A percentile compares a stretch with the other conserved stretches of the same genome.
Conservation (phyloP, 2,329 filamentous ascomycete species). For the Xylaria sp. region DNA sequence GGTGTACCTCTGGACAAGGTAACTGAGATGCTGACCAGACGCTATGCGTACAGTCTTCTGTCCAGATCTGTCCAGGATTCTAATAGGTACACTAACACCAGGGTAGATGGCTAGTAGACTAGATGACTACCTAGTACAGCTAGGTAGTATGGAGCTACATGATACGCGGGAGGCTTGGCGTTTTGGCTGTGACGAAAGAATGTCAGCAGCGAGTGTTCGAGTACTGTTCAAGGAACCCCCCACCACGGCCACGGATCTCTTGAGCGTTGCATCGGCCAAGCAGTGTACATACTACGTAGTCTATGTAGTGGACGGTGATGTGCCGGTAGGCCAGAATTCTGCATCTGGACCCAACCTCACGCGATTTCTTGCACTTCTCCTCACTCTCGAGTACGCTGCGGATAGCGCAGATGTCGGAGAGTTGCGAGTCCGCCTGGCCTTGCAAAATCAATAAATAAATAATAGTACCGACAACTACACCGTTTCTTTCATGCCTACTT, state of each 20-base stretch:
- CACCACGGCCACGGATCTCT: slow-evolving; percentile 17
- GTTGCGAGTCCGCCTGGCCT: background rate
- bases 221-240: slow-evolving; percentile 15
- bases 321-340: slow-evolving; percentile 9
- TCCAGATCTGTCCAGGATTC: too few species aligned
- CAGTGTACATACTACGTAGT: background rate
- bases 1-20: too few species aligned
- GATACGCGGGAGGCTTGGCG: slow-evolving; percentile 6
- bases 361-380: slow-evolving; percentile 15
- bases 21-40: too few species aligned
- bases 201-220: slow-evolving; percentile 3
- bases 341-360: slow-evolving; percentile 19
- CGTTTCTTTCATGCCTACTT: background rate
- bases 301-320: background rate
- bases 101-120: too few species aligned
- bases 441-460: background rate
- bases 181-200: slow-evolving; percentile 23
- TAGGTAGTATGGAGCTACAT: background rate
- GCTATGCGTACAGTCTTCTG: too few species aligned
- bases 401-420: background rate
- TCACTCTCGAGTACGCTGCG: background rate
- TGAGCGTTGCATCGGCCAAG: background rate
- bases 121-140: too few species aligned
- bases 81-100: too few species aligned
- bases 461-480: background rate